Base-by-base conservation (phyloP, 108 stramenopile species). In the Asterionellopsis glacialis region DNA sequence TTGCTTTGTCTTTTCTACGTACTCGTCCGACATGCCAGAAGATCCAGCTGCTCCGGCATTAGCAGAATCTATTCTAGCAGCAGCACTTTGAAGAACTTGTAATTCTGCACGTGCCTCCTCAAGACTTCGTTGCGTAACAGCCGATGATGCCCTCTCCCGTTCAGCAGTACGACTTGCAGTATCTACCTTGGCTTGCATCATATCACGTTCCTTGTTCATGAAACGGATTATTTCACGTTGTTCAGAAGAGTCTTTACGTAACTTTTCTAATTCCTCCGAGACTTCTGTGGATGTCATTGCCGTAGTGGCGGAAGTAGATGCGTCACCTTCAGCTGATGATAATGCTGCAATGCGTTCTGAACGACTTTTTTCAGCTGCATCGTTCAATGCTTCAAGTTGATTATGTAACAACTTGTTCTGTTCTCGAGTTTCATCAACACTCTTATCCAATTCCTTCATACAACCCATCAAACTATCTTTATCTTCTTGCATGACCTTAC, bases 21-120 rank as follows among this genome's bases (percentile, higher is more conserved):
- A 47, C 40, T 54, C 61, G 22, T 63, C 44, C 38, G 55, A 21
- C 11, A 50, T 47, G 13, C 25, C 41, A 41, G 66, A 12, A 58
- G 56, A 41, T 44, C 24, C 42, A 0, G 15, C 26, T 9, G 41
- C 47, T 15, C 59, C 23, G 14, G 22, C 38, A 47, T 58, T 74
- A 33, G 52, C 47, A 1, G 65, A 63, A 15, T 60, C 25, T 16
- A 70, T 67, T 15, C 57, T 51, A 11, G 41, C 15, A 25, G 42
- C 62, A 43, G 65, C 76, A 15, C 33, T 33, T 33, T 51, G 50
- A 1, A 80, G 57, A 0, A 73, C 48, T 60, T 85, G 64, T 1
- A 95, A 72, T 57, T 95, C 94, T 19, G 83, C 74, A 26, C 89
- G 60, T 10, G 85, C 83, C 39, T 95, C 85, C 25, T 95, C 91